Evolutionary conservation across 345 rosid genomes (phyloP), one percentile per base, ranked within the genome.

Genomic region (Cardamine chenopodiifolia): DNA sequence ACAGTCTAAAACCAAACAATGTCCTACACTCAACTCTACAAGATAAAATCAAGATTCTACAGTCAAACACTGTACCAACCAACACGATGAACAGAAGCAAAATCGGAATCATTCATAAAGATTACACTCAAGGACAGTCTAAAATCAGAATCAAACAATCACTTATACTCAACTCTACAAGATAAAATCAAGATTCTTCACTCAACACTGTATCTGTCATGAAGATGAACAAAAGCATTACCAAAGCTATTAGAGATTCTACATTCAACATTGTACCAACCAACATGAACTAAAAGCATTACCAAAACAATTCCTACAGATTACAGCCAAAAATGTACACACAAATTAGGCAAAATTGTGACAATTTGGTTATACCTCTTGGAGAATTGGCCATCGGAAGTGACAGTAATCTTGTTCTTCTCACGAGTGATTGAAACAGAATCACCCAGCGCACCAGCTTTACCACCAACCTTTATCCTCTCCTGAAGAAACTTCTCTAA

Each of bases 401-500:
- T 79, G 74, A 90, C 91, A 7, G 82, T 83, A 15, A 87, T 87
- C 81, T 86, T 86, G 70, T 31, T 79, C 83, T 89, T 89, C 13
- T 87, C 95, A 28, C 90, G 85, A 13, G 85, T 44, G 70, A 89
- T 81, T 0, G 85, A 49, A 23, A 89, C 77, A n/a, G 85, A 48
- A 18, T 89, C 91, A 12, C 91, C 91, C 1, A 88, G 89, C 4
- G 89, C 87, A 22, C 93, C 93, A 0, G 91, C 89, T 76, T 88
- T 89, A 48, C 91, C 95, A 6, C 88, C 92, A 26, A 89, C 92
- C 82, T 89, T 89, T 68, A 89, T 89, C 68, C 90, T 78, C 75
- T 89, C 92, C 75, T 89, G 92, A 64, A 89, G 91, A 75, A 89
- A 89, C 81, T 89, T 89, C 58, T 89, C 90, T 1, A 89, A 79